These are phyloP conservation scores for Neoascochyta sp. DNA, from an alignment of 2,329 filamentous ascomycete genomes.

Conservation along the genomic window DNA sequence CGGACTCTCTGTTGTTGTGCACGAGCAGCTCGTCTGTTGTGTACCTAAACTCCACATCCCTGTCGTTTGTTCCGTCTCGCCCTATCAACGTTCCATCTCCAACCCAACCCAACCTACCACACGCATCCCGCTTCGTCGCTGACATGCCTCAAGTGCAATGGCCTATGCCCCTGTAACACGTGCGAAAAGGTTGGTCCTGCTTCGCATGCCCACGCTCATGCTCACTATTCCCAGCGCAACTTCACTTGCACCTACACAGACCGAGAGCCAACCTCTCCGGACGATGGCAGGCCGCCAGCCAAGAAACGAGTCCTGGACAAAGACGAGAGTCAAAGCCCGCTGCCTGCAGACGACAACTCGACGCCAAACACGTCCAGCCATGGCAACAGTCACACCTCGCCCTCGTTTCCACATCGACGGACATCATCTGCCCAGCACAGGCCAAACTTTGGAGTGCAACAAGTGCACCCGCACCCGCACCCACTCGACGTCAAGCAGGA, in stretches of 20 bases:
- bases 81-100: background rate
- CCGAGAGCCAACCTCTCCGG: conserved; percentile 34
- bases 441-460: conserved; percentile 4
- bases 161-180: conserved; percentile 54
- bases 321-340: conserved; percentile 18
- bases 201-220: background rate
- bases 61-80: background rate
- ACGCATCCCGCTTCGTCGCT: background rate
- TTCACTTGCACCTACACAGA: conserved; percentile 41
- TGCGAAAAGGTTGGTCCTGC: conserved; percentile 51
- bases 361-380: conserved; percentile 23
- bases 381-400: conserved; percentile 16
- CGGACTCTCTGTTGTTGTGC: no score
- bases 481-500: conserved; percentile 18
- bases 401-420: conserved; percentile 13
- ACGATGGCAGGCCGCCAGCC: conserved; percentile 39
- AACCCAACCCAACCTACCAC: no score
- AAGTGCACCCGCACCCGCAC: conserved; percentile 3
- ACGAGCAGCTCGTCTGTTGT: no score
- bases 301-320: conserved; percentile 26
- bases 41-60: no score
- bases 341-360: conserved; percentile 15
- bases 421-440: conserved; percentile 15
- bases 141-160: conserved; percentile 52
- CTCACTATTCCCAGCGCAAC: conserved; percentile 35